phyloP scores from a whole-genome alignment of 768 basidiomycete species.

The Phallus indusiatus region DNA sequence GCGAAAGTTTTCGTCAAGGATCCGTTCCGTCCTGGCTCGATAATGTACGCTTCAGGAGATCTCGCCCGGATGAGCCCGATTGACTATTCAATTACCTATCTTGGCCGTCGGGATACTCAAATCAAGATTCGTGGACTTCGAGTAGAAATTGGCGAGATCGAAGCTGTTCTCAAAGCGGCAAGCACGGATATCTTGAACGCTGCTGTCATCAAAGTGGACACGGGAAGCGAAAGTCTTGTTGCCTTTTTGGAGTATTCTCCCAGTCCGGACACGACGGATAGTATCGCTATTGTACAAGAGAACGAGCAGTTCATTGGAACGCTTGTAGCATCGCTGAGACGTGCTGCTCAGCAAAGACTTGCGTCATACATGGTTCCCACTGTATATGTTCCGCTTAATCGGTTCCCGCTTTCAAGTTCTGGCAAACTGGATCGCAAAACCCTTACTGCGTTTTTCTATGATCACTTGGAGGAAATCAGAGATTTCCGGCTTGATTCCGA shows the following conservation, averaged over 20 bases:
- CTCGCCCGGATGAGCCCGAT: not conserved
- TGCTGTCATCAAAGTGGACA: not conserved
- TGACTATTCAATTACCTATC: not conserved
- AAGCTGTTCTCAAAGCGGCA: not conserved
- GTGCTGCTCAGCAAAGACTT: not conserved
- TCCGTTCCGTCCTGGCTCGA: not conserved
- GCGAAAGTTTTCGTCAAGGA: not conserved
- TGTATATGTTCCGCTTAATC: not conserved
- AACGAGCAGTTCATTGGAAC: not conserved
- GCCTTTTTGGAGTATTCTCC: not conserved
- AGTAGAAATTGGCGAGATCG: not conserved
- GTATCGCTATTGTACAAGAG: not conserved
- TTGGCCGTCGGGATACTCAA: not conserved
- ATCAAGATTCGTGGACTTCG: not conserved
- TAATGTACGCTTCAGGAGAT: not conserved
- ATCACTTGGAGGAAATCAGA: not conserved
- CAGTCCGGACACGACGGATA: not conserved
- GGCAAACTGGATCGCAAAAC: not conserved
- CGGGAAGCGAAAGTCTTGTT: not conserved
- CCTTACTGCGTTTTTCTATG: not conserved
- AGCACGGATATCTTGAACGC: not conserved
- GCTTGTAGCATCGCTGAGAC: not conserved
- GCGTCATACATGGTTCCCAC: not conserved
- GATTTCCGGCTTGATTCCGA: not conserved
- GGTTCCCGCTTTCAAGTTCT: not conserved